phyloP scores from a whole-genome alignment of 2,329 filamentous ascomycete genomes.

The Penicillium sp. region DNA sequence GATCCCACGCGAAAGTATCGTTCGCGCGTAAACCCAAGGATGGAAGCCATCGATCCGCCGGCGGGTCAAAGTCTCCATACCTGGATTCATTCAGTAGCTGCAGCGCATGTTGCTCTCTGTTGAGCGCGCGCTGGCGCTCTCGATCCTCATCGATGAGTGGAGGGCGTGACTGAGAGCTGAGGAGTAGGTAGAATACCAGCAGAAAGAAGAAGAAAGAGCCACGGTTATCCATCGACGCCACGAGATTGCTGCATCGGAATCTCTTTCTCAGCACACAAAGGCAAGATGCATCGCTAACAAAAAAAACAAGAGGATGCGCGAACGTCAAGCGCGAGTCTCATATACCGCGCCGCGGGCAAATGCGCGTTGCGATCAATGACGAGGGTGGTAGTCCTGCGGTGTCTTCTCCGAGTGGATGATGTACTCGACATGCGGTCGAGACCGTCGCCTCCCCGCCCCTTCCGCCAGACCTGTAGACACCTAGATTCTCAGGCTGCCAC shows the following conservation, averaged over 20 bases:
- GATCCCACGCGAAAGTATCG: constrained; percentile 73
- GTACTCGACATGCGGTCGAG: constrained; percentile 19
- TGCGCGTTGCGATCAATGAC: constrained; percentile 17
- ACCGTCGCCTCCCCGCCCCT: constrained; percentile 15
- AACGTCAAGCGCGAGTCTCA: constrained; percentile 3
- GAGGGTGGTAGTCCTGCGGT: constrained; percentile 14
- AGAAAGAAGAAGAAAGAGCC: constrained; percentile 46
- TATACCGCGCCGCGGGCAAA: constrained; percentile 4
- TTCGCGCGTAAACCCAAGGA: constrained; percentile 69
- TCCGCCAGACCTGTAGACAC: constrained; percentile 12
- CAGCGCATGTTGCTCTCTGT: constrained; percentile 47
- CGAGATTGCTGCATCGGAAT: constrained; percentile 21
- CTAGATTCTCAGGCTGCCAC: constrained; percentile 8
- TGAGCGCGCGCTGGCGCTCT: constrained; percentile 45
- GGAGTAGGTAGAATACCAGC: constrained; percentile 49
- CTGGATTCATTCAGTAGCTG: constrained; percentile 45
- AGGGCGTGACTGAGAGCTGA: constrained; percentile 44
- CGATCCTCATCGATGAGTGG: constrained; percentile 37
- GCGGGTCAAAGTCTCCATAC: constrained; percentile 49
- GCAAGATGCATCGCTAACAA: constrained; percentile 24
- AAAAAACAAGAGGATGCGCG: constrained; percentile 3
- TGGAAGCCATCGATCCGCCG: constrained; percentile 53
- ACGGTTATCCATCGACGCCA: constrained; percentile 42
- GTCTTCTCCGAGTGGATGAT: constrained; percentile 17
- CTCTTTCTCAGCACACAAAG: constrained; percentile 13